A percentile compares a stretch with the other conserved stretches of the same genome.
Conservation (phyloP, 176 grass and related monocot genomes). For the Guadua angustifolia region DNA sequence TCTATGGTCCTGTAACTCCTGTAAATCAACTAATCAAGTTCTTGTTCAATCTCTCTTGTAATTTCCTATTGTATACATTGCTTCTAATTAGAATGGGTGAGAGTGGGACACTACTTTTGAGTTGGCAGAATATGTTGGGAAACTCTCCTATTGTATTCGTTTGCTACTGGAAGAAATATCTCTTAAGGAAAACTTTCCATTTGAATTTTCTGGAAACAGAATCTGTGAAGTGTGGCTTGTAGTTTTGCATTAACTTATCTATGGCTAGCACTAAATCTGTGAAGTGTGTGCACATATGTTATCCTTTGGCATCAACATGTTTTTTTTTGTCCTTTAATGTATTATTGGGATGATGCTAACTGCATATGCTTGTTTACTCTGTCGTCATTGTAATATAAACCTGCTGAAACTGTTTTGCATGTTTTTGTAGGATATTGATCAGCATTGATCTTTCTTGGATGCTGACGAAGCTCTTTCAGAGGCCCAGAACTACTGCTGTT, state of each 20-base stretch:
- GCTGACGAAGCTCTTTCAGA: slow-evolving; percentile 41
- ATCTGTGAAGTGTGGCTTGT: background rate
- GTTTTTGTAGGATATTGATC: slow-evolving; percentile 49
- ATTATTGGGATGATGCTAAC: background rate
- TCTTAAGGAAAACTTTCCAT: background rate
- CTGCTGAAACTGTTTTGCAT: slow-evolving; percentile 7
- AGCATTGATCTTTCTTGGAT: slow-evolving; percentile 29
- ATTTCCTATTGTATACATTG: background rate
- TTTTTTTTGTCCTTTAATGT: background rate
- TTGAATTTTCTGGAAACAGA: slow-evolving; percentile 8
- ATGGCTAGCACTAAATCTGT: background rate
- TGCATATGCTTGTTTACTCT: slow-evolving; percentile 3
- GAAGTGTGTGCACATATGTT: background rate
- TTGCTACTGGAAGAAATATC: background rate
- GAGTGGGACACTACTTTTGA: background rate
- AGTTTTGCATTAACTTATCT: background rate
- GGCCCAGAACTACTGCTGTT: slow-evolving; percentile 11
- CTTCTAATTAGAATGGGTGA: background rate
- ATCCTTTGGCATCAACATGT: background rate
- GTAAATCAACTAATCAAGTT: background rate
- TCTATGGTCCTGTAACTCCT: background rate
- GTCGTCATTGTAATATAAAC: background rate
- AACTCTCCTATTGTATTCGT: no score
- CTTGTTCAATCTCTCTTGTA: background rate
- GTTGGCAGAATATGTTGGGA: slow-evolving; percentile 3